These are phyloP conservation scores for Parachaetomium inaequale DNA, from an alignment of 495 filamentous ascomycete species.

Conservation along the genomic window DNA sequence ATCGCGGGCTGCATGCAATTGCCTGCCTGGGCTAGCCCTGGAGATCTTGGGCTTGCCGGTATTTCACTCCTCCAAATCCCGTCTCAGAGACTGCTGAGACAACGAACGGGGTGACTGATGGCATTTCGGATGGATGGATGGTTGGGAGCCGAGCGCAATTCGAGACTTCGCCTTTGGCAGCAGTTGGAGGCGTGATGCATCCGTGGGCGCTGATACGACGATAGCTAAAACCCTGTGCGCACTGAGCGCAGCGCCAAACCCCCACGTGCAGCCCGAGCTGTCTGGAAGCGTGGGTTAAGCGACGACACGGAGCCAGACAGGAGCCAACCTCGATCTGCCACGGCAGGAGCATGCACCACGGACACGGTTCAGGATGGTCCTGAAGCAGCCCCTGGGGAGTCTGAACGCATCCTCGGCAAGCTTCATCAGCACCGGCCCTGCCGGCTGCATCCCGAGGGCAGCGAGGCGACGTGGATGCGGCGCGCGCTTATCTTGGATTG, in stretches of 20 bases:
- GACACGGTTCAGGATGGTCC: slow-evolving; percentile 1
- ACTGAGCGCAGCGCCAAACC: background rate
- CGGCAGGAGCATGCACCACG: background rate
- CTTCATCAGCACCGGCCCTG: slow-evolving; percentile 8
- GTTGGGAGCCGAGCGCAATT: background rate
- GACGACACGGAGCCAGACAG: background rate
- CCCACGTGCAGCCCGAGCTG: background rate
- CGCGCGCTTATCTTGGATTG: slow-evolving; percentile 8
- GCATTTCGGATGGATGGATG: background rate
- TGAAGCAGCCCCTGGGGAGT: slow-evolving; percentile 13
- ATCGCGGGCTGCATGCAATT: background rate
- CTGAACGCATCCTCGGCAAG: slow-evolving; percentile 15
- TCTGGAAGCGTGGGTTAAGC: background rate
- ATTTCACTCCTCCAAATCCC: background rate
- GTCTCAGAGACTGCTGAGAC: background rate
- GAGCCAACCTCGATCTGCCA: background rate
- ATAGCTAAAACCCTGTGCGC: background rate
- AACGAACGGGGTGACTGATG: background rate
- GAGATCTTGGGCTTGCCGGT: background rate
- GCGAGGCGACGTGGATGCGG: background rate
- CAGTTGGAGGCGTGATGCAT: slow-evolving; percentile 9
- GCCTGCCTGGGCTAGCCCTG: background rate
- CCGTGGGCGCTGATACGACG: slow-evolving; percentile 5
- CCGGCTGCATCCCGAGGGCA: background rate
- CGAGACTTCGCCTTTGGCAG: background rate